These are phyloP conservation scores for Paraconiothyrium sp. DNA, from an alignment of 2,329 filamentous ascomycete genomes.

Conservation along the genomic window DNA sequence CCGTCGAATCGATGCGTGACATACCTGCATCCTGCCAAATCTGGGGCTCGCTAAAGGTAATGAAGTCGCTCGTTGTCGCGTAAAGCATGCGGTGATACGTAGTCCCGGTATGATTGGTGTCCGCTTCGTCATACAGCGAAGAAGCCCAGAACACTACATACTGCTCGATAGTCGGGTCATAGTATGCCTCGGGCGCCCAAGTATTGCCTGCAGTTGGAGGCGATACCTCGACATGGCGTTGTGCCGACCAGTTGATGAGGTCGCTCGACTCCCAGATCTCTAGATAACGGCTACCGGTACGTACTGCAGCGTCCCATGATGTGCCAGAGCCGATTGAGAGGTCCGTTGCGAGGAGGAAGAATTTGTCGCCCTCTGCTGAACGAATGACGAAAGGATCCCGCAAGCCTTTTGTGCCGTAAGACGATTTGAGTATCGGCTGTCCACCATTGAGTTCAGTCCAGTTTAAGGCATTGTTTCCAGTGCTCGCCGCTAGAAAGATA, in stretches of 20 bases:
- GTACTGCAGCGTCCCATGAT: slow-evolving; percentile 60
- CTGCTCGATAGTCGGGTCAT: slow-evolving; percentile 54
- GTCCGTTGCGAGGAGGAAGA: slow-evolving; percentile 63
- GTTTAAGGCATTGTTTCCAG: slow-evolving; percentile 62
- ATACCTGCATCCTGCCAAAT: slow-evolving; percentile 63
- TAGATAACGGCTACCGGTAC: slow-evolving; percentile 60
- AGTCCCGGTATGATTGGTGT: slow-evolving; percentile 52
- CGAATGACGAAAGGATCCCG: slow-evolving; percentile 65
- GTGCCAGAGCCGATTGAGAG: slow-evolving; percentile 65
- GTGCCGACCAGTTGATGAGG: slow-evolving; percentile 61
- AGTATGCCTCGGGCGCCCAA: slow-evolving; percentile 64
- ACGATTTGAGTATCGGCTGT: slow-evolving; percentile 58
- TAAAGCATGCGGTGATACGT: slow-evolving; percentile 65
- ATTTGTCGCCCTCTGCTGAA: slow-evolving; percentile 60
- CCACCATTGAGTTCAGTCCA: slow-evolving; percentile 63
- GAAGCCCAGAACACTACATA: slow-evolving; percentile 61
- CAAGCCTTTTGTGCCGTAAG: slow-evolving; percentile 59
- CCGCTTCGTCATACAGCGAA: slow-evolving; percentile 55
- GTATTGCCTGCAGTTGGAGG: slow-evolving; percentile 62
- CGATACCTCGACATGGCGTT: slow-evolving; percentile 61
- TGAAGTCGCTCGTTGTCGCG: slow-evolving; percentile 61
- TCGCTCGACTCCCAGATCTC: slow-evolving; percentile 65
- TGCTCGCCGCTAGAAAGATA: slow-evolving; percentile 62
- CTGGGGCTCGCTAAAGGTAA: slow-evolving; percentile 58
- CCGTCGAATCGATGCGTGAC: slow-evolving; percentile 64